A percentile compares a stretch with the other conserved stretches of the same genome.
phyloP scores from a whole-genome alignment of 2,329 filamentous ascomycete genomes.

The Fusarium scirpi region DNA sequence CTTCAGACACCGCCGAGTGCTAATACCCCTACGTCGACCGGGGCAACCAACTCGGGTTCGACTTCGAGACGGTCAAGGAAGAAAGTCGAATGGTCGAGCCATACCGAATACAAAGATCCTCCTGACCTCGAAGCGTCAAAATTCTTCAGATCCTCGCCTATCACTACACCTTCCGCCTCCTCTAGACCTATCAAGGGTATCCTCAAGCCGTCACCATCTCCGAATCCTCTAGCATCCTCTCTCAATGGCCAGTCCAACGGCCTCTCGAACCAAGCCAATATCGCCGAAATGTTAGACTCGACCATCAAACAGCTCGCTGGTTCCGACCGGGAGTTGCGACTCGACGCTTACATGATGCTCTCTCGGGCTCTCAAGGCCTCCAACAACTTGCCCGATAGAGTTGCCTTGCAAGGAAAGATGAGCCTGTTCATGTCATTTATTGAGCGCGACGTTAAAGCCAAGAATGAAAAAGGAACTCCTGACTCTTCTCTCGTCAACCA shows the following conservation, averaged over 20 bases:
- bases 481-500: conserved; percentile 81
- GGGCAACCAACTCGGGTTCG: conserved; percentile 56
- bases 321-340: conserved; percentile 75
- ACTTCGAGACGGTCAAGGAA: conserved; percentile 62
- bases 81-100: conserved; percentile 68
- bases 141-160: conserved; percentile 54
- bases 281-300: conserved; percentile 86
- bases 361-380: conserved; percentile 82
- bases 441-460: conserved; percentile 79
- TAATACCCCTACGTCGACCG: conserved; percentile 58
- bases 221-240: conserved; percentile 58
- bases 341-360: conserved; percentile 89
- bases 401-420: conserved; percentile 81
- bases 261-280: conserved; percentile 60
- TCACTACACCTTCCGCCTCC: conserved; percentile 55
- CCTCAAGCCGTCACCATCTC: conserved; percentile 75
- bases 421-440: conserved; percentile 83
- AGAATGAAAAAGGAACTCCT: conserved; percentile 64
- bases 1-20: conserved; percentile 65
- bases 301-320: conserved; percentile 84
- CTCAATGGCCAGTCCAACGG: conserved; percentile 58
- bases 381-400: conserved; percentile 81
- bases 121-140: conserved; percentile 56
- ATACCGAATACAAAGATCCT: conserved; percentile 68
- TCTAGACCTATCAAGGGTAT: conserved; percentile 73